These are phyloP conservation scores for Neonothopanus nambi DNA, from an alignment of 1,284 basidiomycete genomes.

Conservation along the genomic window DNA sequence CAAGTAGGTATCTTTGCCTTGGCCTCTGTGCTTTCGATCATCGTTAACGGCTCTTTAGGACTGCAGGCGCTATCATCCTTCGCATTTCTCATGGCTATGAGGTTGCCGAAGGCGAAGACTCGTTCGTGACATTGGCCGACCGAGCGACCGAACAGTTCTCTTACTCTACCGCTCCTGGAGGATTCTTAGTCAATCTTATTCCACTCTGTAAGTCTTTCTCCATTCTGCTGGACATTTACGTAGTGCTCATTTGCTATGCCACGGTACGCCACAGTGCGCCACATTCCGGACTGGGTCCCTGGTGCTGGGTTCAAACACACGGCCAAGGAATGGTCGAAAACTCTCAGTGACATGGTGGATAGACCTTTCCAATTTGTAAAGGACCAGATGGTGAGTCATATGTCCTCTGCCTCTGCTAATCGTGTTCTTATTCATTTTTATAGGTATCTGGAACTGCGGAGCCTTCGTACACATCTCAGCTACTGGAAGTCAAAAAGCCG, in stretches of 20 bases:
- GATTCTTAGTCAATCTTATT: slow-evolving; percentile 31
- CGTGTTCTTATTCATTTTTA: not conserved
- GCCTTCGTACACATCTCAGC: slow-evolving; percentile 19
- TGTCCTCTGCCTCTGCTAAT: not conserved
- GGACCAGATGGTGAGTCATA: slow-evolving; percentile 19
- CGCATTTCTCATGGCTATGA: slow-evolving; percentile 19
- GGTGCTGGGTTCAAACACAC: slow-evolving; percentile 24
- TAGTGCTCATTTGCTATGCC: not conserved
- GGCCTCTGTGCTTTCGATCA: not conserved
- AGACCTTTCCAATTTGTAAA: slow-evolving; percentile 22
- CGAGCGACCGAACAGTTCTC: slow-evolving; percentile 20
- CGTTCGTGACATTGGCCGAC: slow-evolving; percentile 26
- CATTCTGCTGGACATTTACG: not conserved
- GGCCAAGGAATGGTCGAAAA: slow-evolving; percentile 17
- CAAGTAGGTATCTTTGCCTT: slow-evolving; percentile 5
- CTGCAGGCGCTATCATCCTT: slow-evolving; percentile 16
- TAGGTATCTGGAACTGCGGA: slow-evolving; percentile 21
- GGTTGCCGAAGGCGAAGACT: slow-evolving; percentile 26
- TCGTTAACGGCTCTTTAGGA: slow-evolving; percentile 1
- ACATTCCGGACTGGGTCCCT: slow-evolving; percentile 27
- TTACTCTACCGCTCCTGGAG: slow-evolving; percentile 17
- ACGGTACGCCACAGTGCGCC: slow-evolving; percentile 16
- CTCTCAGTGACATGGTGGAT: slow-evolving; percentile 18
- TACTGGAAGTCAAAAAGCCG: slow-evolving; percentile 15
- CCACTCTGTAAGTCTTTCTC: slow-evolving; percentile 26